Base-by-base conservation (phyloP, 352 stramenopile species). In the Globisporangium nagaii region DNA sequence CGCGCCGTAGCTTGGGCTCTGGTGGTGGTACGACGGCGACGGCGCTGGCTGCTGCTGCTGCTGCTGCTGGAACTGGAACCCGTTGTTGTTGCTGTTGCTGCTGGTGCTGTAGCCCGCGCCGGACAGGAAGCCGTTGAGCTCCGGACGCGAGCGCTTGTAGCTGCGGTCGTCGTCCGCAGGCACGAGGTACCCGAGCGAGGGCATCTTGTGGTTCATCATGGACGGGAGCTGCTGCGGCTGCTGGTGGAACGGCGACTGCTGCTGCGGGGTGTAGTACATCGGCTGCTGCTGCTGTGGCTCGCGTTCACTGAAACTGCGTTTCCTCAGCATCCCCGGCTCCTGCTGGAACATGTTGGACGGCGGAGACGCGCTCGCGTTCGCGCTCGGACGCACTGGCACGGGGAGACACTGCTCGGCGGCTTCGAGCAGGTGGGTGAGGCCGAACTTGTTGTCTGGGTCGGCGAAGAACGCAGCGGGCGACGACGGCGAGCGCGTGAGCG, bases 391-490 rank as follows among this genome's bases (percentile, higher is more conserved):
- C 19, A 43, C 34, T 54, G 43, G 19, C 30, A 32, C 49, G 57
- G 60, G 54, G 22, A 53, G 43, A 25, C 61, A 70, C 34, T 88
- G 74, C 61, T 88, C 65, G 8, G 72, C 74, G 2, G 77, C 74
- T 77, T 88, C 72, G 1, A 88, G 51, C 24, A 88, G 66, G 19
- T 83, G 72, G 10, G 53, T 73, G 36, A 88, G 66, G 12, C 74
- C 77, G 61, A 83, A 75, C 73, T 55, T 60, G 15, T 63, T 62
- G 17, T 77, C 68, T 5, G 62, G 41, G 27, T 70, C 62, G 12
- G 58, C 53, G 53, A 78, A 77, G 63, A 80, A 80, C 12, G 68
- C 69, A 19, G 65, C 71, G 1, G 71, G 71, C 1, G 71, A 80
- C 11, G 68, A 78, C 13, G 71, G 71, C 3, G 71, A 80, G 10